These are phyloP conservation scores for Heliamphora exappendiculata DNA, from an alignment of 148 eudicot species.

Conservation along the genomic window DNA sequence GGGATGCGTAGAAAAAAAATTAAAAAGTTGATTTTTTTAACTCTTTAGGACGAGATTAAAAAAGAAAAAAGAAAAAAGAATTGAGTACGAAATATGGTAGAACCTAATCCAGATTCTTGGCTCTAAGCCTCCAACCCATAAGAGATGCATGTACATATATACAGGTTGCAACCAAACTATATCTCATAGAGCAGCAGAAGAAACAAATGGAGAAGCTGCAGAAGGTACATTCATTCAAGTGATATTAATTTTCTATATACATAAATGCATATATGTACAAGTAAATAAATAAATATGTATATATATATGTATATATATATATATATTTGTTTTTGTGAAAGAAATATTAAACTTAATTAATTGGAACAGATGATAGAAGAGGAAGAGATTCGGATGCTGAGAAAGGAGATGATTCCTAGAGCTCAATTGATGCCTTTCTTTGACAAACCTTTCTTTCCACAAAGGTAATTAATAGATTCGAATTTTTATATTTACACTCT, in stretches of 20 bases:
- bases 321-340: background rate
- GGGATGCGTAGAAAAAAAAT: too few species aligned
- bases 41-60: background rate
- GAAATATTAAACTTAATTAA: background rate
- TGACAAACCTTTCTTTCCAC: constrained; percentile 63
- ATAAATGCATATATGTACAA: too few species aligned
- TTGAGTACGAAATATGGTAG: background rate
- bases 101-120: background rate
- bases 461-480: constrained; percentile 46
- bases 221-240: constrained; percentile 33
- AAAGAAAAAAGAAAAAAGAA: background rate
- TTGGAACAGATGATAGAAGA: constrained; percentile 58
- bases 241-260: background rate
- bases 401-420: constrained; percentile 76
- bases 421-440: constrained; percentile 79
- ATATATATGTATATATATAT: background rate
- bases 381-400: constrained; percentile 53
- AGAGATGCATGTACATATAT: background rate
- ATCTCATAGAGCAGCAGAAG: constrained; percentile 45
- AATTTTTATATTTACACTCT: too few species aligned
- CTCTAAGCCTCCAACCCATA: background rate
- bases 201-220: constrained; percentile 47
- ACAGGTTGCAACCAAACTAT: constrained; percentile 61
- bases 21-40: too few species aligned
- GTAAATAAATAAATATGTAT: background rate